Conservation (phyloP, 2,329 filamentous ascomycete species). For the Ilyonectria robusta region DNA sequence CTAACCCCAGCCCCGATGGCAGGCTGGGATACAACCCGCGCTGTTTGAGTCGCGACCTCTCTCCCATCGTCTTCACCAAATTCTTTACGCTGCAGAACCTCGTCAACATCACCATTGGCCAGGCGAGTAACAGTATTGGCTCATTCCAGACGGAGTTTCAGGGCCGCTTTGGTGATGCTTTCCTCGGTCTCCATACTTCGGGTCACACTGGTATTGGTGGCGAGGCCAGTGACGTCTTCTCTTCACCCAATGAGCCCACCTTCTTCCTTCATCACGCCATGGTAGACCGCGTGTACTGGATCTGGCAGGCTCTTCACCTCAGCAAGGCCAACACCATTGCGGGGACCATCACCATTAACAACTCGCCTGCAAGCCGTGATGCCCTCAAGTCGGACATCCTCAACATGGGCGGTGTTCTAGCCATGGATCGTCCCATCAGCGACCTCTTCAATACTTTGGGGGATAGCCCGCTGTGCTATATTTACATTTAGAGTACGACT, state of each 20-base stretch:
- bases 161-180: slow-evolving; percentile 7
- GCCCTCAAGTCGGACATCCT: not conserved
- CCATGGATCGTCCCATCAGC: not conserved
- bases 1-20: slow-evolving; percentile 37
- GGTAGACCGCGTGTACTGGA: slow-evolving; percentile 15
- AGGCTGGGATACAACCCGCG: slow-evolving; percentile 56
- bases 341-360: not conserved
- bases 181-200: slow-evolving; percentile 16
- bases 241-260: slow-evolving; percentile 15
- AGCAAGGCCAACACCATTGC: not conserved
- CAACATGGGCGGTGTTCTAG: not conserved
- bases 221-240: slow-evolving; percentile 10
- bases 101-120: slow-evolving; percentile 14
- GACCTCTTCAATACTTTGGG: not conserved
- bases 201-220: slow-evolving; percentile 19
- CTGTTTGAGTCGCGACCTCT: slow-evolving; percentile 49
- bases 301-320: slow-evolving; percentile 9
- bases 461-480: not conserved
- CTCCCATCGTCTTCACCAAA: not conserved
- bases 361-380: not conserved
- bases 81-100: slow-evolving; percentile 8
- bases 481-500: not conserved
- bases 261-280: slow-evolving; percentile 29
- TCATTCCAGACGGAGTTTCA: not conserved
- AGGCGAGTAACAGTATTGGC: not conserved